A percentile compares a stretch with the other conserved stretches of the same genome.
Conservation (phyloP, 805 yeast genomes). For the Starmerella riodocensis region DNA sequence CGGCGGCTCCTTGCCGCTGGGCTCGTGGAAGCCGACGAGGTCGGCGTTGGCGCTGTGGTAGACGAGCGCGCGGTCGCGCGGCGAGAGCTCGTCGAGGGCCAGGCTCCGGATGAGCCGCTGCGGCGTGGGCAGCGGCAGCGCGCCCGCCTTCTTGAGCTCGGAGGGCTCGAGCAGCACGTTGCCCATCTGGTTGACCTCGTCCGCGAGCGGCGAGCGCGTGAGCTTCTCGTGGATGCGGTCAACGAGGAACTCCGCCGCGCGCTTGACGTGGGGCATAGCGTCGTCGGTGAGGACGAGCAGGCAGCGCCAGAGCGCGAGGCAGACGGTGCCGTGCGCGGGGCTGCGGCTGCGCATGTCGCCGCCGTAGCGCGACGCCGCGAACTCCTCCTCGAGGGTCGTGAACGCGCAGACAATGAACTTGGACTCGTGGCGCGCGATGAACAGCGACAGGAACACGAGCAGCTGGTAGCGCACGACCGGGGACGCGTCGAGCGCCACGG, state of each 20-base stretch:
- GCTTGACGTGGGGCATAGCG: slow-evolving; percentile 70
- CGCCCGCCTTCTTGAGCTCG: slow-evolving; percentile 2
- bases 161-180: slow-evolving; percentile 12
- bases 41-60: too few relatives aligned
- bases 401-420: slow-evolving; percentile 80
- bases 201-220: slow-evolving; percentile 51
- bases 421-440: slow-evolving; percentile 53
- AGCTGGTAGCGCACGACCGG: slow-evolving; percentile 79
- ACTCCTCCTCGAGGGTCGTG: slow-evolving; percentile 69
- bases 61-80: too few relatives aligned
- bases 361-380: slow-evolving; percentile 38
- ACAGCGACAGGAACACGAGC: slow-evolving; percentile 59
- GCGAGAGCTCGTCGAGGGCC: not conserved
- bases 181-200: slow-evolving; percentile 39
- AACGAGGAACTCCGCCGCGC: slow-evolving; percentile 57
- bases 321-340: slow-evolving; percentile 78
- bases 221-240: slow-evolving; percentile 58
- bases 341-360: slow-evolving; percentile 53
- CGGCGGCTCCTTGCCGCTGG: too few relatives aligned
- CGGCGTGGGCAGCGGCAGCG: not conserved
- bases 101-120: not conserved
- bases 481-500: slow-evolving; percentile 73
- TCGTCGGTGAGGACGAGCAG: slow-evolving; percentile 69
- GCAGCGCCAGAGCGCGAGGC: slow-evolving; percentile 78
- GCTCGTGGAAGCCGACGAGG: too few relatives aligned